These are phyloP conservation scores for Ceratocystis huliohia DNA, from an alignment of 2,329 filamentous ascomycete species.

Conservation along the genomic window DNA sequence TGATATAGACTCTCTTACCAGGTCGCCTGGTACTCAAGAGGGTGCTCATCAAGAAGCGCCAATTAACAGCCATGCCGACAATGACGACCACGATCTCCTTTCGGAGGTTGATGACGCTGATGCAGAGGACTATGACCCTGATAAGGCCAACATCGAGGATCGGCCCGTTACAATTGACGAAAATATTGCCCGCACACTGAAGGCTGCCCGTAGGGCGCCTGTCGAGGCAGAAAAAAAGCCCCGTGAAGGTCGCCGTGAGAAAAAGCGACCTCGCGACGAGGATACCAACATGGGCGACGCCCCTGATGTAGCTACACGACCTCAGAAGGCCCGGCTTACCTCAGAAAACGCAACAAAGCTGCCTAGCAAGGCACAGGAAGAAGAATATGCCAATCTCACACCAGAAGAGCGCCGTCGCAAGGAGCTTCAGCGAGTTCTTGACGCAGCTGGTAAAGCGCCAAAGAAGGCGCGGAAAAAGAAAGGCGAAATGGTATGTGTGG, in stretches of 20 bases:
- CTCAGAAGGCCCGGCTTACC: conserved; percentile 36
- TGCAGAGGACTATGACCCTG: conserved; percentile 56
- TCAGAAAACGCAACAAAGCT: conserved; percentile 35
- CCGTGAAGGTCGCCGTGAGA: conserved; percentile 58
- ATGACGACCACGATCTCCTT: conserved; percentile 46
- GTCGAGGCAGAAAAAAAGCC: conserved; percentile 57
- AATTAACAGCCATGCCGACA: background rate
- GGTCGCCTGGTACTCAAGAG: conserved; percentile 27
- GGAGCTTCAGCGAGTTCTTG: conserved; percentile 76
- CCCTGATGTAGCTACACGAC: conserved; percentile 31
- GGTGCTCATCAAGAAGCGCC: background rate
- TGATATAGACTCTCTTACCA: conserved; percentile 34
- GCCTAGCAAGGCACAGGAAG: conserved; percentile 37
- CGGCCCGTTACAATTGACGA: conserved; percentile 55
- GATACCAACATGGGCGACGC: conserved; percentile 36
- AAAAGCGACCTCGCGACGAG: conserved; percentile 43
- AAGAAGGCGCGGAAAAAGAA: conserved; percentile 71
- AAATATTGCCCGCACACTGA: conserved; percentile 49
- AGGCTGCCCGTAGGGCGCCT: conserved; percentile 54
- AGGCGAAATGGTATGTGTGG: conserved; percentile 20
- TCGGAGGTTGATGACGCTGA: conserved; percentile 59
- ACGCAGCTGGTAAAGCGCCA: conserved; percentile 64
- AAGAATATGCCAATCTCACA: conserved; percentile 64
- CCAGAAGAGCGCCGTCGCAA: conserved; percentile 74
- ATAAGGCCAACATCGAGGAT: conserved; percentile 50